A percentile compares a stretch with the other conserved stretches of the same genome.
These are phyloP conservation scores for Dioscorea alata DNA, from an alignment of 106 monocot species.

Conservation along the genomic window DNA sequence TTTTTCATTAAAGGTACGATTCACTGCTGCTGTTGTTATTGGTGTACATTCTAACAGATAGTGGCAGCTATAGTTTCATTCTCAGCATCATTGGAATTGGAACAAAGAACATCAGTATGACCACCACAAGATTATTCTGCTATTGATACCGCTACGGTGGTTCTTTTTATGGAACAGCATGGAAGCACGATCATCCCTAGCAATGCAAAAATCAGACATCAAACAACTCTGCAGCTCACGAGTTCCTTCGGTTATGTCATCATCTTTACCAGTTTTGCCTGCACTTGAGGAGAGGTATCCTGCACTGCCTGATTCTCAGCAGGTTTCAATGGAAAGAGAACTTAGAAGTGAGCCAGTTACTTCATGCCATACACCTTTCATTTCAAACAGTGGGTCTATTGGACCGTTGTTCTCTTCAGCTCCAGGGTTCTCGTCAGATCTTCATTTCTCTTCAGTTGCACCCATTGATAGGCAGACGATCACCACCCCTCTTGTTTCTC, in stretches of 20 bases:
- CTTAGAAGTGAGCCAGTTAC: slow-evolving; percentile 22
- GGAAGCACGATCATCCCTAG: not conserved
- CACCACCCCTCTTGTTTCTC: slow-evolving; percentile 12
- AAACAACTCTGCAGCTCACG: not conserved
- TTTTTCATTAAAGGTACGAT: too few relatives aligned
- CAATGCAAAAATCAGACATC: slow-evolving; percentile 4
- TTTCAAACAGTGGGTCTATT: slow-evolving; percentile 34
- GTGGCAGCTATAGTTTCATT: too few relatives aligned
- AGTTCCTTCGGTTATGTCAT: slow-evolving; percentile 23
- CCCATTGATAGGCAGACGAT: slow-evolving; percentile 12
- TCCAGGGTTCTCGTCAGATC: slow-evolving; percentile 43
- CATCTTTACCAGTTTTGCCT: slow-evolving; percentile 36
- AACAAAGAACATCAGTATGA: too few relatives aligned
- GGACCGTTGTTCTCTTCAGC: slow-evolving; percentile 42
- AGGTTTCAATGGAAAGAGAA: slow-evolving; percentile 43
- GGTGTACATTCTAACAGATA: too few relatives aligned
- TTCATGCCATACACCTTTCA: slow-evolving; percentile 24
- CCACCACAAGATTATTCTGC: too few relatives aligned
- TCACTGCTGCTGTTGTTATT: too few relatives aligned
- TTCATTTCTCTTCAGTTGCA: slow-evolving; percentile 33
- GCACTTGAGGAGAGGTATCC: slow-evolving; percentile 28
- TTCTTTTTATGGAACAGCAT: not conserved
- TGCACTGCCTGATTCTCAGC: slow-evolving; percentile 39
- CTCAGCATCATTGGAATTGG: too few relatives aligned
- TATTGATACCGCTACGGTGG: too few relatives aligned